These are phyloP conservation scores for Chlorencoelia australis DNA, from an alignment of 2,329 filamentous ascomycete genomes.

Conservation along the genomic window DNA sequence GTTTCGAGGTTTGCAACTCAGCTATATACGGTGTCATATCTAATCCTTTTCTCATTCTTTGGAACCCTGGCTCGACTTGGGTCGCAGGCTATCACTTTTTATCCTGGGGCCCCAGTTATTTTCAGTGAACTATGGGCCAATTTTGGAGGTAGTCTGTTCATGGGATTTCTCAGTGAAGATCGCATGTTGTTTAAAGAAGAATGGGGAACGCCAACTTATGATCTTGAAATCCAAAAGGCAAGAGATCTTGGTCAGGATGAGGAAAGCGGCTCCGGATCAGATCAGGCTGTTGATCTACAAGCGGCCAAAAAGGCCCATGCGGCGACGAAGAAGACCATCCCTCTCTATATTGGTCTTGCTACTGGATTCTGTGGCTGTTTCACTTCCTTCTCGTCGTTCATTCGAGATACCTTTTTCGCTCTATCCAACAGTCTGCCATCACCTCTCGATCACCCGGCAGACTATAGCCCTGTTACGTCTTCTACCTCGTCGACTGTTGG, in stretches of 20 bases:
- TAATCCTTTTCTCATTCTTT: slow-evolving; percentile 75
- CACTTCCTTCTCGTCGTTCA: slow-evolving; percentile 82
- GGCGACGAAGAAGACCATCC: slow-evolving; percentile 71
- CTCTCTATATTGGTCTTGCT: slow-evolving; percentile 75
- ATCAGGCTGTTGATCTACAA: slow-evolving; percentile 28
- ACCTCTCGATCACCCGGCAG: slow-evolving; percentile 34
- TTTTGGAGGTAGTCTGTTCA: slow-evolving; percentile 66
- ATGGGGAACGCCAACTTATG: slow-evolving; percentile 41
- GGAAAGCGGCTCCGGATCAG: slow-evolving; percentile 24
- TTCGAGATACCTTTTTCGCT: slow-evolving; percentile 69
- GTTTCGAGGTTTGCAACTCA: slow-evolving; percentile 45
- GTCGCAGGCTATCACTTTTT: slow-evolving; percentile 67
- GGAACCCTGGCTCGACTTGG: slow-evolving; percentile 79
- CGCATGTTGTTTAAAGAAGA: slow-evolving; percentile 61
- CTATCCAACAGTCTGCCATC: slow-evolving; percentile 62
- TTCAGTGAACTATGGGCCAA: slow-evolving; percentile 82
- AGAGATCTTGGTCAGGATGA: slow-evolving; percentile 30
- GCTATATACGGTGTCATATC: slow-evolving; percentile 67
- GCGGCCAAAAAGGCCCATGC: slow-evolving; percentile 47
- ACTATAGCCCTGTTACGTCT: slow-evolving; percentile 21
- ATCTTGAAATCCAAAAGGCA: slow-evolving; percentile 28
- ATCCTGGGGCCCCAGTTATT: slow-evolving; percentile 64
- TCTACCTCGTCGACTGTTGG: slow-evolving; percentile 30
- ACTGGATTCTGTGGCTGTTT: slow-evolving; percentile 86
- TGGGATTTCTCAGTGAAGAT: slow-evolving; percentile 82